Conservation (phyloP, 768 basidiomycete genomes). For the Tylopilus vinaceipallidus region DNA sequence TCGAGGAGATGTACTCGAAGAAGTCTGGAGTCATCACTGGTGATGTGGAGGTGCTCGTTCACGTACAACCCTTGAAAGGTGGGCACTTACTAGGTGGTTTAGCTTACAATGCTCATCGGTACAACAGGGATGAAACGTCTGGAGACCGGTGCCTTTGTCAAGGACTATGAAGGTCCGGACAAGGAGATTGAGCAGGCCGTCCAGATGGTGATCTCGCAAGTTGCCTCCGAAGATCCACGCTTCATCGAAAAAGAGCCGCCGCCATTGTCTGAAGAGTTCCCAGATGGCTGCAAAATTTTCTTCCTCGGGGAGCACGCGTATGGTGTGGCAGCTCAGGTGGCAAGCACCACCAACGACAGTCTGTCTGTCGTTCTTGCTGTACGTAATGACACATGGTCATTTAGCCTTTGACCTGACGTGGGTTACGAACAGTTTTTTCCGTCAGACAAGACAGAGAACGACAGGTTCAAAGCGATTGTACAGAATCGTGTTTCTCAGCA, state of each 20-base stretch:
- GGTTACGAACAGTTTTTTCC: conserved; percentile 70
- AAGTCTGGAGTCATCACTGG: conserved; percentile 85
- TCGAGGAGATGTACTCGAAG: conserved; percentile 87
- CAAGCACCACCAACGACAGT: conserved; percentile 61
- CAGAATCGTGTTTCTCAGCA: conserved; percentile 42
- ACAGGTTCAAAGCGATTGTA: conserved; percentile 73
- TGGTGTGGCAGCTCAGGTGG: conserved; percentile 92
- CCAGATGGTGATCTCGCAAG: conserved; percentile 80
- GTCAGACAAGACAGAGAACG: conserved; percentile 75
- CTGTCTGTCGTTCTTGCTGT: conserved; percentile 90
- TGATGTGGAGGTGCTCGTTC: conserved; percentile 73
- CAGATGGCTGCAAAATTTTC: conserved; percentile 87
- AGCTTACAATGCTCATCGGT: not conserved
- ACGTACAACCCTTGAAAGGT: conserved; percentile 93
- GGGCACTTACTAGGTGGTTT: conserved; percentile 7
- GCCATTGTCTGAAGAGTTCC: conserved; percentile 85
- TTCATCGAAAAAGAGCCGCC: conserved; percentile 80
- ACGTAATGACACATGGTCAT: conserved; percentile 16
- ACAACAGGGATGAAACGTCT: conserved; percentile 79
- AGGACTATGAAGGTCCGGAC: conserved; percentile 84
- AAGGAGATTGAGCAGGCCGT: conserved; percentile 85
- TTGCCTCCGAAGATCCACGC: conserved; percentile 86
- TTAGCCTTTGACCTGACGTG: not conserved
- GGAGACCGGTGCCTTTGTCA: conserved; percentile 88
- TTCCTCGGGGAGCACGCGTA: conserved; percentile 95